Evolutionary conservation across 192 early-diverging fungal genomes (phyloP).

Genomic region (Backusella macrospora): DNA sequence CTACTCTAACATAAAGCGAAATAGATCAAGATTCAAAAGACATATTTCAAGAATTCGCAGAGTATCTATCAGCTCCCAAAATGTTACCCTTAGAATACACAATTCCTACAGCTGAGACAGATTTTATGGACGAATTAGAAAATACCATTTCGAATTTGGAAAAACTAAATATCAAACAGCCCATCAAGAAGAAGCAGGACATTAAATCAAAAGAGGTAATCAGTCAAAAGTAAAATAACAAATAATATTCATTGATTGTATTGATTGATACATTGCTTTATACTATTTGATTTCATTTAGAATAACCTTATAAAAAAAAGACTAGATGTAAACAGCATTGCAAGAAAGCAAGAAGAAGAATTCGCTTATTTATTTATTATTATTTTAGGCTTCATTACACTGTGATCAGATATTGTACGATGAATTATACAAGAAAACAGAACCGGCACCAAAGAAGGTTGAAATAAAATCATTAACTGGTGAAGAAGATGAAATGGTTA

Average conservation of each 20-base stretch:
- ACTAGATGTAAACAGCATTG: background rate
- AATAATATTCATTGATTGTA: background rate
- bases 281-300: background rate
- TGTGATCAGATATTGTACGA: background rate
- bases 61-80: background rate
- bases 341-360: background rate
- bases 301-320: background rate
- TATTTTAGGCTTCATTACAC: background rate
- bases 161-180: background rate
- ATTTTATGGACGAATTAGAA: background rate
- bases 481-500: conserved; percentile 13
- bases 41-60: background rate
- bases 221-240: background rate
- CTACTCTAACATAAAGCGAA: background rate
- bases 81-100: background rate
- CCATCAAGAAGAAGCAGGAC: background rate
- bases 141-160: background rate
- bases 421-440: conserved; percentile 22
- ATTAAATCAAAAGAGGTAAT: background rate
- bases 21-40: background rate
- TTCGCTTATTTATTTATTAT: background rate
- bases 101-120: background rate
- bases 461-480: background rate
- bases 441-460: background rate
- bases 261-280: background rate